Conservation (phyloP, 2,329 filamentous ascomycete genomes). For the Dactylellina cionopaga region DNA sequence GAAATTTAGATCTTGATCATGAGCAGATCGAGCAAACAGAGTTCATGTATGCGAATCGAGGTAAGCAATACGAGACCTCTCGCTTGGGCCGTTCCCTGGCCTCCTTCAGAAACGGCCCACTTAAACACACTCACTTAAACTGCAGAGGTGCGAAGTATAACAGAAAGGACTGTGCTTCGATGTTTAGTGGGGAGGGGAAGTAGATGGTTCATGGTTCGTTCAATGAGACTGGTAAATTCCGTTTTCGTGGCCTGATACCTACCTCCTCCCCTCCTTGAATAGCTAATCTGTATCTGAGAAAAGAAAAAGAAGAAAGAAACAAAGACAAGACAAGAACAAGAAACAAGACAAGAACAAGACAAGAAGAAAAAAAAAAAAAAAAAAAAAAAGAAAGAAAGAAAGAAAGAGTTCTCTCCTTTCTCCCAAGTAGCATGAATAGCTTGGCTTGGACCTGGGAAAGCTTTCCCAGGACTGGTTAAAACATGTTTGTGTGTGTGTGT, state of each 20-base stretch:
- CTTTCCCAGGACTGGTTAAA: too few relatives aligned
- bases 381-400: neutral
- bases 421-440: too few relatives aligned
- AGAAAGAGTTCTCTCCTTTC: too few relatives aligned
- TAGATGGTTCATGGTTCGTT: too few relatives aligned
- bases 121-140: too few relatives aligned
- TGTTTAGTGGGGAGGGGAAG: too few relatives aligned
- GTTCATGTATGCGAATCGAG: constrained; percentile 50
- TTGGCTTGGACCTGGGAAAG: too few relatives aligned
- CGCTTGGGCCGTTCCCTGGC: constrained; percentile 51
- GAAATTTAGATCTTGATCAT: constrained; percentile 53
- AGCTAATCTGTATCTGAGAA: neutral
- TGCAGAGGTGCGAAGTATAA: too few relatives aligned
- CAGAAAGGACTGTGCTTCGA: too few relatives aligned
- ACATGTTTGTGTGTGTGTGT: too few relatives aligned
- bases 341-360: neutral
- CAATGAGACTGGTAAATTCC: constrained; percentile 39
- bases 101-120: too few relatives aligned
- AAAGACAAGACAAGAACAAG: neutral
- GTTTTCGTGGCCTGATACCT: constrained; percentile 45
- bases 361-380: constrained; percentile 17
- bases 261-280: neutral
- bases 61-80: constrained; percentile 52
- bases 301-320: constrained; percentile 14
- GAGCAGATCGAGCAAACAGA: constrained; percentile 52